Evolutionary conservation across 768 basidiomycete species (phyloP).

Genomic region (Pulveroboletus sp.): DNA sequence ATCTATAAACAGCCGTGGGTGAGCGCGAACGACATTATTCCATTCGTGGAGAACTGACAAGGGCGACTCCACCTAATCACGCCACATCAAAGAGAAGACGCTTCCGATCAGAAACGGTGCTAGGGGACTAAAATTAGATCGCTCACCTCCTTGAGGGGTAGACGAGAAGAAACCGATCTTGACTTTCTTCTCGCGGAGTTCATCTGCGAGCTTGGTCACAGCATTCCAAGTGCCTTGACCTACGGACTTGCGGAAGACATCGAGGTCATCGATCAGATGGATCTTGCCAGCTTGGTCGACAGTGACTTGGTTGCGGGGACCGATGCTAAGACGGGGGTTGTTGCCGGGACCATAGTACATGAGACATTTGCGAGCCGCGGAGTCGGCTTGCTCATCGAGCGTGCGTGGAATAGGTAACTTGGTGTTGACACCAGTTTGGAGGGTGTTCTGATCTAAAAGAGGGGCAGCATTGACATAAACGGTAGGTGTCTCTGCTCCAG

Average conservation of each 20-base stretch:
- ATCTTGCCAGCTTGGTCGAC: conserved; percentile 88
- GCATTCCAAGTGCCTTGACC: conserved; percentile 76
- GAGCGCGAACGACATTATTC: conserved; percentile 5
- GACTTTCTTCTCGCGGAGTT: conserved; percentile 81
- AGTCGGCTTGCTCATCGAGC: conserved; percentile 82
- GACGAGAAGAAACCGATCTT: conserved; percentile 95
- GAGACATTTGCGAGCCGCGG: conserved; percentile 79
- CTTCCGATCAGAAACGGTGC: conserved; percentile 24
- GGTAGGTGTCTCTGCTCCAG: conserved; percentile 75
- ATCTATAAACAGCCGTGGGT: conserved; percentile 48
- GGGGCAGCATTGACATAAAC: conserved; percentile 61
- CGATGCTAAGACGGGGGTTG: conserved; percentile 81
- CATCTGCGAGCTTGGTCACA: conserved; percentile 77
- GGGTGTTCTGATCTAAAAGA: conserved; percentile 37
- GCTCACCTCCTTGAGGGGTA: conserved; percentile 87
- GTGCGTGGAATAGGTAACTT: conserved; percentile 74
- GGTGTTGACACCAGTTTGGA: conserved; percentile 46
- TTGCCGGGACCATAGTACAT: conserved; percentile 83
- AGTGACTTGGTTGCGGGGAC: conserved; percentile 80
- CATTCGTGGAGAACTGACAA: conserved; percentile 51
- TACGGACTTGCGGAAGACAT: conserved; percentile 74
- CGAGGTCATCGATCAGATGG: conserved; percentile 79
- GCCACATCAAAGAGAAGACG: conserved; percentile 11
- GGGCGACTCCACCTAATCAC: conserved; percentile 81
- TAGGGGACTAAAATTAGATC: conserved; percentile 2